phyloP scores from a whole-genome alignment of 164 flowering plant species.

The Vitis rotundifolia region DNA sequence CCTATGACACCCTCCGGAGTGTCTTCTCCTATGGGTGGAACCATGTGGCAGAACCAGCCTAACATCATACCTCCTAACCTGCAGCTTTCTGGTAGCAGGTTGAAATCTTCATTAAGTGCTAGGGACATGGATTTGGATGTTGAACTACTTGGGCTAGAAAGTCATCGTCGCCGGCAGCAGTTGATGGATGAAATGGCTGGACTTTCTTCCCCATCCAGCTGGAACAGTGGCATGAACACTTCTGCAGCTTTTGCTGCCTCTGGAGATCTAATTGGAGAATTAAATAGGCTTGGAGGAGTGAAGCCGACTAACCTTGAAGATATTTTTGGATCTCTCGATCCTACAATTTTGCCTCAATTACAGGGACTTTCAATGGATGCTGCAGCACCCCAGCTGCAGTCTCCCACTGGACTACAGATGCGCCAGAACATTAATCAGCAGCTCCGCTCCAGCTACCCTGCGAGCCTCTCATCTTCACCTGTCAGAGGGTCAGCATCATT shows the following conservation, averaged over 20 bases:
- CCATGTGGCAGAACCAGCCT: conserved; percentile 46
- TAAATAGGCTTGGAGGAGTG: conserved; percentile 32
- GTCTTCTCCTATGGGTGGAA: conserved; percentile 47
- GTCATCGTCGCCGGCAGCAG: conserved; percentile 27
- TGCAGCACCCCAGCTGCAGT: conserved; percentile 30
- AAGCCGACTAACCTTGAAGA: conserved; percentile 51
- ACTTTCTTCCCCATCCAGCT: conserved; percentile 48
- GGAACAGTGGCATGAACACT: conserved; percentile 31
- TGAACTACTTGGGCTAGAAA: conserved; percentile 37
- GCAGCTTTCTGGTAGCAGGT: conserved; percentile 52
- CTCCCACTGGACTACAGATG: conserved; percentile 36
- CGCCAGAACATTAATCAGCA: conserved; percentile 46
- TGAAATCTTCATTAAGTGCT: conserved; percentile 40
- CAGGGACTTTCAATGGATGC: conserved; percentile 36
- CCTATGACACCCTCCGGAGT: conserved; percentile 44
- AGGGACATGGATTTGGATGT: conserved; percentile 47
- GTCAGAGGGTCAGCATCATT: conserved; percentile 29
- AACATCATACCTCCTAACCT: conserved; percentile 32
- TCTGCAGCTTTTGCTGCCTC: conserved; percentile 31
- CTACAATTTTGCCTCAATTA: conserved; percentile 31
- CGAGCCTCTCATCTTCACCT: conserved; percentile 42
- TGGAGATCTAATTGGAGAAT: conserved; percentile 30
- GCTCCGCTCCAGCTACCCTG: conserved; percentile 38
- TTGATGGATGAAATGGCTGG: conserved; percentile 43
- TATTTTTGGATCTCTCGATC: conserved; percentile 39